Conservation (phyloP, 2,329 filamentous ascomycete genomes). For the Colletotrichum lentis region DNA sequence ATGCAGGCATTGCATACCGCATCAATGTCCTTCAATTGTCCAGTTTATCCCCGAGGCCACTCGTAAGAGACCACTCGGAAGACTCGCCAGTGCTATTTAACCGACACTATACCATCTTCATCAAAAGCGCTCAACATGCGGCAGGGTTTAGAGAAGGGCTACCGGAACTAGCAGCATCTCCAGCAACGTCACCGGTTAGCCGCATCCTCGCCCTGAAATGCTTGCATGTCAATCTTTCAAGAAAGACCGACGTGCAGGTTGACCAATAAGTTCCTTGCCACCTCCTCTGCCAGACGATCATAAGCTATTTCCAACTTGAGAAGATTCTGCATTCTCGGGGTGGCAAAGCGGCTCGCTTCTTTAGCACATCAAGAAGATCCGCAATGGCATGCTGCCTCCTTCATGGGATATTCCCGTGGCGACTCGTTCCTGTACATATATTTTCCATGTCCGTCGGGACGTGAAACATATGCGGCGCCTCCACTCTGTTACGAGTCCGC, state of each 20-base stretch:
- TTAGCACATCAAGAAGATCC: conserved; percentile 32
- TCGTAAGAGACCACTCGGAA: no score
- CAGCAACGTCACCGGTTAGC: neutral
- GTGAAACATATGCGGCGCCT: neutral
- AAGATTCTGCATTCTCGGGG: conserved; percentile 13
- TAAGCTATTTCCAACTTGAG: conserved; percentile 11
- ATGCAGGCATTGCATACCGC: conserved; percentile 13
- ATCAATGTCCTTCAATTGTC: neutral
- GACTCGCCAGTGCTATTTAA: neutral
- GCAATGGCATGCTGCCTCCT: conserved; percentile 27
- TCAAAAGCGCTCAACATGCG: neutral
- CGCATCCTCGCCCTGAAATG: neutral
- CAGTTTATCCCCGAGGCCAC: conserved; percentile 7
- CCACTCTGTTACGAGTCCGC: no score
- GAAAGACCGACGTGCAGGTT: neutral
- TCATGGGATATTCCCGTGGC: neutral
- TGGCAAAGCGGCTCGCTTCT: conserved; percentile 1
- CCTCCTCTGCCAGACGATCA: neutral
- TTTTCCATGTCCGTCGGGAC: neutral
- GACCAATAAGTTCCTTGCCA: neutral
- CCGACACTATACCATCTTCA: conserved; percentile 6
- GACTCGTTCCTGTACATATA: neutral
- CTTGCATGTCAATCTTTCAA: neutral
- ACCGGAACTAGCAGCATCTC: neutral
- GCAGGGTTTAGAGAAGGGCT: neutral